A percentile compares a stretch with the other conserved stretches of the same genome.
These are phyloP conservation scores for Penicillium occitanis DNA, from an alignment of 2,329 filamentous ascomycete species.

Conservation along the genomic window DNA sequence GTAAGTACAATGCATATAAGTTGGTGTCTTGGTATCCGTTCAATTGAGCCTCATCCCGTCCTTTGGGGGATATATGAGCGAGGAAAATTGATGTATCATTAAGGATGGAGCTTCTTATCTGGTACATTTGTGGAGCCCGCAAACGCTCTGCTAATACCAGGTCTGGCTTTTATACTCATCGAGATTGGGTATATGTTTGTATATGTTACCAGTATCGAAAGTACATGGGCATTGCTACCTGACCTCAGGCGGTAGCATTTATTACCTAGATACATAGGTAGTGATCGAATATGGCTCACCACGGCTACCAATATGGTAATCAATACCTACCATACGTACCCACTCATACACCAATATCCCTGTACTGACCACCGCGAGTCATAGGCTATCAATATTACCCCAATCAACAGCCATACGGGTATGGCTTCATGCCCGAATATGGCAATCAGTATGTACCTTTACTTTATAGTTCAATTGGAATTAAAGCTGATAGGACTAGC, in stretches of 20 bases:
- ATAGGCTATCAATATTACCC: not conserved
- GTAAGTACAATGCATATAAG: not conserved
- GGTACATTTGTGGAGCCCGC: not conserved
- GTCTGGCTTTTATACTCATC: not conserved
- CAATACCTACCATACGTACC: not conserved
- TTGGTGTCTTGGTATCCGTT: not conserved
- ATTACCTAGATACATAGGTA: slow-evolving; percentile 5
- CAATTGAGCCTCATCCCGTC: slow-evolving; percentile 10
- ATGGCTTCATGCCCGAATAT: not conserved
- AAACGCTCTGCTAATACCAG: not conserved
- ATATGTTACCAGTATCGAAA: slow-evolving; percentile 6
- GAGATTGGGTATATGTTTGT: not conserved
- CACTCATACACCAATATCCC: not conserved
- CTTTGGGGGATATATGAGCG: slow-evolving; percentile 2
- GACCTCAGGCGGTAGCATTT: slow-evolving; percentile 2
- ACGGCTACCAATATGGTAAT: not conserved
- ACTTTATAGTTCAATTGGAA: not conserved
- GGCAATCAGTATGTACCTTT: not conserved
- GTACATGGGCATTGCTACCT: not conserved
- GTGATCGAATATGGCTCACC: not conserved
- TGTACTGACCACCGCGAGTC: not conserved
- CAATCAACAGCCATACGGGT: not conserved
- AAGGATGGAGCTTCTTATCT: not conserved
- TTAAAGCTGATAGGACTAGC: not conserved
- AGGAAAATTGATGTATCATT: not conserved